Evolutionary conservation across 331 rosid species (phyloP), one percentile per base, ranked within the genome.

Genomic region (Saraca asoca): DNA sequence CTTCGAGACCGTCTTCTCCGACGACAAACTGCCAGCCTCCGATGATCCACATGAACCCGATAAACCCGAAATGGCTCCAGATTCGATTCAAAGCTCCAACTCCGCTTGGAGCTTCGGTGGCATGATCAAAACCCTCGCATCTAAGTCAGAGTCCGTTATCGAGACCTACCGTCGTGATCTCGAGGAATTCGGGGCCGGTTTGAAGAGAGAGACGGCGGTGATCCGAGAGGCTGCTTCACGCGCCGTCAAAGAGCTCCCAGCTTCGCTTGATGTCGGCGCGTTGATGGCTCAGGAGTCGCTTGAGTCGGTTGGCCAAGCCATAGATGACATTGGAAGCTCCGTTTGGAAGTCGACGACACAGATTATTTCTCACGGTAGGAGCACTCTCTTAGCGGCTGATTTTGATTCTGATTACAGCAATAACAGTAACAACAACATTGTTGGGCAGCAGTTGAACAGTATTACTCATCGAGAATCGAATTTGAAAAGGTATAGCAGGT

Each of bases 211-310:
- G 69, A 86, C 99, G 41, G 69, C 88, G 29, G 82, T 88, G 54
- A 94, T 94, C 62, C 95, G 96, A 3, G 88, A 85, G 59, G 96
- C 79, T 16, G 95, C 99, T 12, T 94, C 89, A 7, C 97, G 97
- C 73, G 99, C 97, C 64, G 97, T 94, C 65, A 77, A 62, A 76
- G 90, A 81, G 57, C 81, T 93, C 20, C 98, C 98, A n/a, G 55
- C 73, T 16, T 86, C 92, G 38, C 81, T 94, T 1, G 99, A 94
- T 37, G 89, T 12, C 39, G 97, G 99, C 63, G 82, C 99, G 20
- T 78, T 94, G 38, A 97, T 90, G 46, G 99, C 96, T 17, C 99
- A 94, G 84, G 92, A 79, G 17, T 94, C 99, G 71, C 97, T 94
- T 5, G 99, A 94, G 78, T 78, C 92, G 37, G 99, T 94, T 0